A percentile compares a stretch with the other conserved stretches of the same genome.
Conservation (phyloP, 129 eudicot species). For the Tagetes erecta region DNA sequence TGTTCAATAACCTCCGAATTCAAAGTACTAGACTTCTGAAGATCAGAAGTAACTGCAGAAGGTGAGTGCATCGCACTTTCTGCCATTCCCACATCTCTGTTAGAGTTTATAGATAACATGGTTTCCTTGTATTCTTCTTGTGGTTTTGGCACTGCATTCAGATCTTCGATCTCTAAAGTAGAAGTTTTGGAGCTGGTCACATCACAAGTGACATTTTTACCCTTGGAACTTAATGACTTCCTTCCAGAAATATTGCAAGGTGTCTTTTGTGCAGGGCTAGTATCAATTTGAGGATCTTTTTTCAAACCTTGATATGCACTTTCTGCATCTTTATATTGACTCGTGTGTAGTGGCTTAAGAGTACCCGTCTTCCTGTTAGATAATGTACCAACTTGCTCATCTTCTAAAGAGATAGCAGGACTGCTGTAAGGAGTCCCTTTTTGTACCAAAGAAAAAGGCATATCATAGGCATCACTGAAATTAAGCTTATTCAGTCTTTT, state of each 20-base stretch:
- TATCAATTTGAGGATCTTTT: conserved; percentile 14
- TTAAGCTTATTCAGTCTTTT: conserved; percentile 26
- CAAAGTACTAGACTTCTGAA: conserved; percentile 32
- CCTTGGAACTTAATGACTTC: conserved; percentile 23
- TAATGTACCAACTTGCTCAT: conserved; percentile 27
- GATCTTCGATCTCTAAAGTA: conserved; percentile 24
- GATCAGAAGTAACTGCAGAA: conserved; percentile 18
- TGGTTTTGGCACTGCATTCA: conserved; percentile 26
- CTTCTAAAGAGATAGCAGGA: conserved; percentile 24
- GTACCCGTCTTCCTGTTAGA: conserved; percentile 40
- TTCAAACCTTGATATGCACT: conserved; percentile 22
- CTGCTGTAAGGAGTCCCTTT: conserved; percentile 18
- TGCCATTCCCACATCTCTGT: conserved; percentile 27
- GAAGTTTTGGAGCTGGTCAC: conserved; percentile 21
- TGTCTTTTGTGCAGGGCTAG: conserved; percentile 17
- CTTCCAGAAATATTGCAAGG: conserved; percentile 12
- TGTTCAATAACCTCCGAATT: neutral
- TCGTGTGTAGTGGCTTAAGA: conserved; percentile 40
- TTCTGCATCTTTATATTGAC: conserved; percentile 16
- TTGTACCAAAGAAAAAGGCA: conserved; percentile 31
- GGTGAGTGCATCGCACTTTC: conserved; percentile 33
- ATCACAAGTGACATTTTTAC: conserved; percentile 28
- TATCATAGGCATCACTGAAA: conserved; percentile 25
- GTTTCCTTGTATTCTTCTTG: conserved; percentile 15
- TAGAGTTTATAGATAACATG: conserved; percentile 18